Evolutionary conservation across 1,284 basidiomycete genomes (phyloP), one percentile per base, ranked within the genome.

Genomic region (Apiotrichum porosum): DNA sequence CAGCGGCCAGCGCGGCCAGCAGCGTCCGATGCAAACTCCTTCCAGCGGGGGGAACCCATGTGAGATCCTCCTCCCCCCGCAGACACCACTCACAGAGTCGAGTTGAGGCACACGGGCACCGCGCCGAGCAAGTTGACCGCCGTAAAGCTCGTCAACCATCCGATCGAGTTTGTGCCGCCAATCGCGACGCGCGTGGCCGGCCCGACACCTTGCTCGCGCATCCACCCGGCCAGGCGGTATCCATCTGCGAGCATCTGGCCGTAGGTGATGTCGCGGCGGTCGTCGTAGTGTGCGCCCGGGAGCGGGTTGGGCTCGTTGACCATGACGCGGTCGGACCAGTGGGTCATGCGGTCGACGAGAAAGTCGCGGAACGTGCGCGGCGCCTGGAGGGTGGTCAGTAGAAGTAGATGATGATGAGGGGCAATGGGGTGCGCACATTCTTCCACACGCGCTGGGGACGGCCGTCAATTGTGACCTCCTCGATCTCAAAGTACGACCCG

Each of bases 41-140:
- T n/a, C n/a, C n/a, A n/a, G n/a, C n/a, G n/a, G n/a, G n/a, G n/a
- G n/a, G n/a, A n/a, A n/a, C n/a, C n/a, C n/a, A n/a, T n/a, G n/a
- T n/a, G n/a, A n/a, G n/a, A n/a, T n/a, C n/a, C n/a, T n/a, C n/a
- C n/a, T n/a, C n/a, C n/a, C n/a, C n/a, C n/a, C n/a, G n/a, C n/a
- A n/a, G n/a, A n/a, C n/a, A n/a, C n/a, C 19, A 57, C 68, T 63
- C 30, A 68, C 65, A 71, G 51, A 55, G 48, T 50, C 28, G 65
- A 68, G 51, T 71, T 71, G n/a, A 71, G 51, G 17, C 51, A 58
- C 12, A 69, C 63, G 0, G 61, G 46, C 4, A 69, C 57, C 0
- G 61, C 69, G 14, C 66, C 69, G 36, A 71, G 58, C 22, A 71
- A 52, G 31, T 69, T 63, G 3, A 44, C 46, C 2, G 68, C 69